phyloP scores from a whole-genome alignment of 306 rosid species.

The Neltuma alba region DNA sequence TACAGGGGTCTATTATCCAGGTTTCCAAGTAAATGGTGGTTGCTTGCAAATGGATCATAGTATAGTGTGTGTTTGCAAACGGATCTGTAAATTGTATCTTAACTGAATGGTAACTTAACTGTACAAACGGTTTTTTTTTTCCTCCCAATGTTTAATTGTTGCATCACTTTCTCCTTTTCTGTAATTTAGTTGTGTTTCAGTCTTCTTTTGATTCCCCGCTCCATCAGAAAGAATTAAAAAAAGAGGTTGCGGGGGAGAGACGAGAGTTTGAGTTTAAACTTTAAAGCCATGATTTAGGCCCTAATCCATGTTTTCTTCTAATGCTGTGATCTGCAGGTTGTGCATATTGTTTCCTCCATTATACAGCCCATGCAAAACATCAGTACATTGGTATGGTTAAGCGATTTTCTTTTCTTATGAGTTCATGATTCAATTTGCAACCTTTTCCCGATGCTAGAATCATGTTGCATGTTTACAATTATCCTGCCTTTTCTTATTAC shows the following conservation, averaged over 20 bases:
- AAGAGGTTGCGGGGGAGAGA: no score
- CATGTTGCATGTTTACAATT: neutral
- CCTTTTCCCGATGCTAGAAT: constrained; percentile 18
- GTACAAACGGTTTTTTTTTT: no score
- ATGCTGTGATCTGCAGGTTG: constrained; percentile 50
- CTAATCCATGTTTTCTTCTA: constrained; percentile 16
- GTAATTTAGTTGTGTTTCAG: neutral
- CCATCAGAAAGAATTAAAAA: neutral
- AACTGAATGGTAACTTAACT: no score
- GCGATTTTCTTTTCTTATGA: neutral
- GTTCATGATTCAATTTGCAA: neutral
- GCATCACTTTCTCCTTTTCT: constrained; percentile 9
- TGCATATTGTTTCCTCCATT: constrained; percentile 65
- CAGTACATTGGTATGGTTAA: constrained; percentile 49
- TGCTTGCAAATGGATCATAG: neutral
- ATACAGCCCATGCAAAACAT: constrained; percentile 84
- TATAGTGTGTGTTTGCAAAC: neutral
- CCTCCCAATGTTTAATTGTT: neutral
- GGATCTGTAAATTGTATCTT: neutral
- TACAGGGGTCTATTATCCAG: neutral
- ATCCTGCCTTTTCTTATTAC: constrained; percentile 35
- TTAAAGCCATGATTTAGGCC: constrained; percentile 6
- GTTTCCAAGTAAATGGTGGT: neutral
- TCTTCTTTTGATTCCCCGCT: neutral
- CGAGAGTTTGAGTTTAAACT: no score